These are phyloP conservation scores for Amauroascus verrucosus DNA, from an alignment of 2,329 filamentous ascomycete genomes.

Conservation along the genomic window DNA sequence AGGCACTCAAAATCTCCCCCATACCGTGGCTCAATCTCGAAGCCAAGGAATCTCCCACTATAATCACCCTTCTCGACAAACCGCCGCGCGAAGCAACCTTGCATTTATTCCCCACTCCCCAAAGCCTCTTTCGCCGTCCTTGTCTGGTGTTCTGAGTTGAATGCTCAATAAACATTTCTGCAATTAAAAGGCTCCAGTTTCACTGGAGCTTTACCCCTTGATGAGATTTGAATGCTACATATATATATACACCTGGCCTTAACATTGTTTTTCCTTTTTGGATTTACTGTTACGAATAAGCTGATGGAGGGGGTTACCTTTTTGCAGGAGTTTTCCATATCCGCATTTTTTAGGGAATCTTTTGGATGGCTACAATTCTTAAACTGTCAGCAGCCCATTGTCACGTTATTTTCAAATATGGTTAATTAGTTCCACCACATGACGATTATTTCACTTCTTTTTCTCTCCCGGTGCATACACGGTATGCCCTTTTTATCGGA, in stretches of 20 bases:
- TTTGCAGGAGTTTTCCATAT: conserved; percentile 1
- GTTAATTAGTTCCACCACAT: not conserved
- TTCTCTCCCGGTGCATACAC: not conserved
- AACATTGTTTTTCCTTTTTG: no score
- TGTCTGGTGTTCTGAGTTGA: not conserved
- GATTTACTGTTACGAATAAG: not conserved
- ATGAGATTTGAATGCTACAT: not conserved
- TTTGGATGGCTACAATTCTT: not conserved
- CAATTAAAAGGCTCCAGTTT: not conserved
- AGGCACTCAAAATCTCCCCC: conserved; percentile 5
- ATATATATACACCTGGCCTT: not conserved
- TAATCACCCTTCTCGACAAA: conserved; percentile 1
- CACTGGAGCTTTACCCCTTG: not conserved
- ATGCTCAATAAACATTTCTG: not conserved
- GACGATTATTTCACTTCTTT: not conserved
- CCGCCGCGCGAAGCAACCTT: not conserved
- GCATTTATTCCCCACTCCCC: not conserved
- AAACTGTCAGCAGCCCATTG: not conserved
- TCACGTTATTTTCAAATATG: not conserved
- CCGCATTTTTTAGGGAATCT: not conserved
- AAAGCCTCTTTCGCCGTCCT: not conserved
- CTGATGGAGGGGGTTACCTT: not conserved
- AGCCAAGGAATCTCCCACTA: conserved; percentile 8
- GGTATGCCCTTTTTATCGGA: not conserved
- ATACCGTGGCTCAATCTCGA: conserved; percentile 6